A percentile compares a stretch with the other conserved stretches of the same genome.
Conservation (phyloP, 257 asterid genomes). For the Ilex asprella region DNA sequence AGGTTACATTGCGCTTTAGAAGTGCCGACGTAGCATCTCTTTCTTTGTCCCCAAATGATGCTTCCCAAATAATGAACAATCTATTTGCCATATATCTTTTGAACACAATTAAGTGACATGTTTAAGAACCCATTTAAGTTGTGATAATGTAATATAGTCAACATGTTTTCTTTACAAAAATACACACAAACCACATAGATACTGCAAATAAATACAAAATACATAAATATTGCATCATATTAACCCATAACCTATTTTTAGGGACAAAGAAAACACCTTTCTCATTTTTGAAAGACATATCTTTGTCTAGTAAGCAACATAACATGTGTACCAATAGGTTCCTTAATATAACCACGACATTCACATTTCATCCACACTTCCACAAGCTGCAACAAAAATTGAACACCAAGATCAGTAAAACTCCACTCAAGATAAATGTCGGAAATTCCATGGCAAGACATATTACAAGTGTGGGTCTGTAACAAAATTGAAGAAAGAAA, state of each 20-base stretch:
- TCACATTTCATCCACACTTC: conserved; percentile 91
- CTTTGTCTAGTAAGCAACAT: conserved; percentile 12
- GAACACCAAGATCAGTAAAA: conserved; percentile 4
- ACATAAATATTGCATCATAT: neutral
- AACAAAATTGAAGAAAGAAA: too few species aligned
- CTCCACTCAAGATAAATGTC: neutral
- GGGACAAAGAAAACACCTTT: neutral
- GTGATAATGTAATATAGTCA: too few species aligned
- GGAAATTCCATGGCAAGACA: neutral
- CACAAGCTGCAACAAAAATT: conserved; percentile 56
- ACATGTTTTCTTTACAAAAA: neutral
- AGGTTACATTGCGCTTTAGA: too few species aligned
- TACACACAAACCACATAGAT: neutral
- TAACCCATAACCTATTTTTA: neutral
- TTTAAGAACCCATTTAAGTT: too few species aligned
- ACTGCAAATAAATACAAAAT: too few species aligned
- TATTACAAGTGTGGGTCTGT: too few species aligned
- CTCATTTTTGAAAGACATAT: neutral
- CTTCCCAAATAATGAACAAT: too few species aligned
- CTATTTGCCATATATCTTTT: too few species aligned
- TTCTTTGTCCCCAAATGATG: too few species aligned
- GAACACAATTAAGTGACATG: too few species aligned
- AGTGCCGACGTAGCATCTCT: too few species aligned
- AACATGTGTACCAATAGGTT: conserved; percentile 99
- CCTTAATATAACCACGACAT: conserved; percentile 90